phyloP scores from a whole-genome alignment of 2,329 filamentous ascomycete genomes.

The Sodiomyces alkalinus region DNA sequence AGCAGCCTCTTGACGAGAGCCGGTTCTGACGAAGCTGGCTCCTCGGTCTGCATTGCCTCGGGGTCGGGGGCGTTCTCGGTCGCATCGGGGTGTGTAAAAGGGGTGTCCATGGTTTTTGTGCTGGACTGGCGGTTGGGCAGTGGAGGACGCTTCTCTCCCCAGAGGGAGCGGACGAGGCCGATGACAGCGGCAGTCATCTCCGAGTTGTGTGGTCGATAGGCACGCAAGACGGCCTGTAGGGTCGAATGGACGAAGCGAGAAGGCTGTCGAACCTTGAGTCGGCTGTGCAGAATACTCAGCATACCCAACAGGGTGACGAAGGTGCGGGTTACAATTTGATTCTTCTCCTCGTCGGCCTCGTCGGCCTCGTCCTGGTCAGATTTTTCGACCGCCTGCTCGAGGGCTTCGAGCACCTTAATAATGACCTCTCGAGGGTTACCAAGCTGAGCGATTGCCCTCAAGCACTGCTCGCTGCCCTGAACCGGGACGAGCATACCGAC shows the following conservation, averaged over 20 bases:
- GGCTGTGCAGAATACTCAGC: conserved; percentile 55
- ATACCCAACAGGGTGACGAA: conserved; percentile 59
- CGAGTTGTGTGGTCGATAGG: conserved; percentile 47
- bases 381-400: conserved; percentile 37
- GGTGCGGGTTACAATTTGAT: conserved; percentile 12
- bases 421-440: conserved; percentile 74
- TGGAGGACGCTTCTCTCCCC: conserved; percentile 49
- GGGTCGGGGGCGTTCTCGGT: conserved; percentile 45
- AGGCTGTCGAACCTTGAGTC: conserved; percentile 63
- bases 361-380: conserved; percentile 23
- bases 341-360: conserved; percentile 15
- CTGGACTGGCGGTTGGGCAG: conserved; percentile 45
- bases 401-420: conserved; percentile 60
- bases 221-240: conserved; percentile 54
- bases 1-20: conserved; percentile 49
- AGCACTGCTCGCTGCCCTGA: conserved; percentile 51
- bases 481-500: conserved; percentile 59
- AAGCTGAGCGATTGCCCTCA: conserved; percentile 59
- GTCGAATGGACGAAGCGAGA: conserved; percentile 66
- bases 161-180: conserved; percentile 54
- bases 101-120: conserved; percentile 37
- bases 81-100: conserved; percentile 36
- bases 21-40: conserved; percentile 38
- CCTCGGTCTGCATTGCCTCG: conserved; percentile 36
- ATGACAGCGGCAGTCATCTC: conserved; percentile 57